Evolutionary conservation across 371 early-diverging fungal genomes (phyloP).

Genomic region (Coemansia sp.): DNA sequence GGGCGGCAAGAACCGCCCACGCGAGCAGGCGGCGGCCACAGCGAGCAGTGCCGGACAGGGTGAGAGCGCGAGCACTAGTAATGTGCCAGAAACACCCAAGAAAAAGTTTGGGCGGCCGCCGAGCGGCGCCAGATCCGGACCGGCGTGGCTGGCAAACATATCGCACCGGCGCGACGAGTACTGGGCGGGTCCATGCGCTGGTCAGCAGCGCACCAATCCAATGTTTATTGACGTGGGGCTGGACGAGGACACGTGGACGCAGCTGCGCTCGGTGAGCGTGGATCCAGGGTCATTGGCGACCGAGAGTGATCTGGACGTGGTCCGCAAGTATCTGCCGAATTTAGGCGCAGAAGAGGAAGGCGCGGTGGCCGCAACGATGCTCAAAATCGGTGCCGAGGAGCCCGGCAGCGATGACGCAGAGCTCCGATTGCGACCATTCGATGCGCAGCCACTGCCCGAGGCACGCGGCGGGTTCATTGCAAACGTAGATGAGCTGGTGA

Average conservation of each 20-base stretch:
- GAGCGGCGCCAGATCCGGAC: not conserved
- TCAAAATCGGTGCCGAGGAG: not conserved
- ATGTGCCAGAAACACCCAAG: not conserved
- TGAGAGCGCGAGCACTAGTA: not conserved
- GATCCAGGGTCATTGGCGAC: not conserved
- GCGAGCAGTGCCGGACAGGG: not conserved
- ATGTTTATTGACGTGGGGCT: slow-evolving; percentile 25
- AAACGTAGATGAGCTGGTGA: slow-evolving; percentile 15
- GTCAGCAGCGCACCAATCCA: slow-evolving; percentile 53
- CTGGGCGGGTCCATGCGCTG: slow-evolving; percentile 7
- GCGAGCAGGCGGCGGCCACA: not conserved
- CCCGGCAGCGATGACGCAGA: not conserved
- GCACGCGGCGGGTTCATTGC: slow-evolving; percentile 17
- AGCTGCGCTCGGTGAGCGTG: slow-evolving; percentile 11
- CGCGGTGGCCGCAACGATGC: not conserved
- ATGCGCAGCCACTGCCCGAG: slow-evolving; percentile 1
- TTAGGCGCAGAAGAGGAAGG: not conserved
- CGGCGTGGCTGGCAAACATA: not conserved
- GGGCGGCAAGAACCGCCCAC: not conserved
- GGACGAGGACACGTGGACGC: slow-evolving; percentile 20
- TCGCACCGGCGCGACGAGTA: not conserved
- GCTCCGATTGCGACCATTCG: not conserved
- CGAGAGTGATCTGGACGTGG: not conserved
- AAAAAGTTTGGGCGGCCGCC: not conserved
- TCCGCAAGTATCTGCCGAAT: not conserved